Base-by-base conservation (phyloP, 768 basidiomycete species). In the Pleurotus salmoneostramineus region DNA sequence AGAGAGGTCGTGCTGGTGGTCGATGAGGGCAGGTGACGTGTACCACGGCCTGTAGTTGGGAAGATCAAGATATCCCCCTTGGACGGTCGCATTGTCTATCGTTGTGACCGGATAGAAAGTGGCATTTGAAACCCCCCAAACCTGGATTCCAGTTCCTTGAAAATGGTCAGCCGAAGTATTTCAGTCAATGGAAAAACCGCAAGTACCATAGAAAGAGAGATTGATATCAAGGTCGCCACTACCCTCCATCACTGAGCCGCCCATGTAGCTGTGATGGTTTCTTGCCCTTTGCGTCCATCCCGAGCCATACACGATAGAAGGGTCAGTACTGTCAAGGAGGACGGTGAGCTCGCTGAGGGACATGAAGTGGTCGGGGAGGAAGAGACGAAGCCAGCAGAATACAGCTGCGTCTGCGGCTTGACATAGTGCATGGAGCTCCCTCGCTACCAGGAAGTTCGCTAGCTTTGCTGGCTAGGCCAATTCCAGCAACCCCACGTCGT, bases 321-420 rank as follows among this genome's bases (percentile, higher is more conserved):
- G 52, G 52, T 55, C 52, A 40, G 52, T 43, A 43, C 52, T 37
- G 43, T 55, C 52, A 11, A 55, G 52, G 11, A 55, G 52, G 5
- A 55, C 52, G 11, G 52, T 37, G 52, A 55, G 52, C 12, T 55
- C 52, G 52, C 32, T 40, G 52, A 11, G 36, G 52, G 52, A 43
- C 52, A 55, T 55, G 52, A 43, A 40, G 52, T 55, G 40, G 52
- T 55, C 52, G 36, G 52, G 52, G 52, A 55, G 52, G 5, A 55
- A 55, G 52, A 55, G 40, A 43, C 40, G 40, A 40, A 14, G 36
- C 52, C 14, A 55, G 40, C 27, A 40, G 37, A n/a, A 55, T n/a
- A 42, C 36, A 15, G 34, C 31, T 7, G 11, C 11, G 21, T 55
- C 11, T 17, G 40, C 37, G 15, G 27, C 27, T 40, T 55, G 52